These are phyloP conservation scores for Rhododendron mucronatum DNA, from an alignment of 148 eudicot species.

Conservation along the genomic window DNA sequence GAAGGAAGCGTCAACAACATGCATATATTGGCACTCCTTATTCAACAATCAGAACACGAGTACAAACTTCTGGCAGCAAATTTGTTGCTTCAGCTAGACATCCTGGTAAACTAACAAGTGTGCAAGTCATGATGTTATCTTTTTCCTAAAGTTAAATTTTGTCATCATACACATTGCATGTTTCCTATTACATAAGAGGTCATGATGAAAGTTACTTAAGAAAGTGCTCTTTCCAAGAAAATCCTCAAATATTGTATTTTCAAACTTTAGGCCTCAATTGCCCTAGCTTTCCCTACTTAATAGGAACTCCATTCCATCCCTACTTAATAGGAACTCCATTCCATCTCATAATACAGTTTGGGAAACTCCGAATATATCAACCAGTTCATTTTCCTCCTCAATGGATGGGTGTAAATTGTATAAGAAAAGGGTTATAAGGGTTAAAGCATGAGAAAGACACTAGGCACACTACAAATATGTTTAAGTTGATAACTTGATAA, in stretches of 20 bases:
- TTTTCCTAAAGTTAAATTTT: background rate
- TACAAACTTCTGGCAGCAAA: constrained; percentile 50
- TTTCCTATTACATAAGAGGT: background rate
- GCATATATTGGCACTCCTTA: constrained; percentile 27
- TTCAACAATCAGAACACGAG: constrained; percentile 33
- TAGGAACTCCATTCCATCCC: background rate
- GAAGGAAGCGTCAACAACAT: constrained; percentile 30
- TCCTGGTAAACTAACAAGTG: constrained; percentile 28
- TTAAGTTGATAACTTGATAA: background rate
- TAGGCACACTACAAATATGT: background rate
- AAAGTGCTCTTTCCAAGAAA: background rate
- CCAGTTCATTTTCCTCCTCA: background rate
- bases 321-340: background rate
- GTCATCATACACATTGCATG: background rate
- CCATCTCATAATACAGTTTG: background rate
- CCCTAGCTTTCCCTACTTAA: background rate
- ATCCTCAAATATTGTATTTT: background rate
- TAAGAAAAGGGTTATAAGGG: background rate
- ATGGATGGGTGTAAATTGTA: background rate
- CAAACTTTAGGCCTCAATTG: background rate
- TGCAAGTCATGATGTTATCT: background rate
- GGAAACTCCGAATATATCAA: background rate
- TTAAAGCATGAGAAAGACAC: constrained; percentile 1
- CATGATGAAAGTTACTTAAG: background rate
- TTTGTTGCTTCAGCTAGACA: constrained; percentile 42